Percentiles rank a stretch among this genome's conserved stretches.
phyloP scores from a whole-genome alignment of 2,329 filamentous ascomycete genomes.

The Monilinia polystroma region DNA sequence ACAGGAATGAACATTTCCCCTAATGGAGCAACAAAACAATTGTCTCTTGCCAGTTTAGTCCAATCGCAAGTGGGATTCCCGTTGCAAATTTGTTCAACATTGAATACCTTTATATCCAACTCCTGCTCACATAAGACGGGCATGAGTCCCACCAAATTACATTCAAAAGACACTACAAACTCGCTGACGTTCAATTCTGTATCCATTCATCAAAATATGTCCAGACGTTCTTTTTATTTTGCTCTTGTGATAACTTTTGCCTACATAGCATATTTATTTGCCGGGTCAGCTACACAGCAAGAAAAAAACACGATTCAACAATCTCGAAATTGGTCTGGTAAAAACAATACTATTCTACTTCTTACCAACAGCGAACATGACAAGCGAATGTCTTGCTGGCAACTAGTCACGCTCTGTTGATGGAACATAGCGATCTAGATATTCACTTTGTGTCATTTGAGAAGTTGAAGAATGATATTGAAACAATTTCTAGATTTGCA shows the following conservation, averaged over 20 bases:
- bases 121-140: too few species aligned
- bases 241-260: background rate
- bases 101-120: too few species aligned
- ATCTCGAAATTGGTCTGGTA: background rate
- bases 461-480: constrained; percentile 39
- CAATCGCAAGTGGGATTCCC: too few species aligned
- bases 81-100: too few species aligned
- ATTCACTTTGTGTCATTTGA: constrained; percentile 47
- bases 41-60: too few species aligned
- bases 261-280: constrained; percentile 7
- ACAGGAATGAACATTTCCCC: too few species aligned
- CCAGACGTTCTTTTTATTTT: background rate
- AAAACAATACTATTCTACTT: constrained; percentile 41
- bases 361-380: constrained; percentile 46
- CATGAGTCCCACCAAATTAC: too few species aligned
- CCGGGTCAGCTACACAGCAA: background rate
- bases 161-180: too few species aligned
- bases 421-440: constrained; percentile 39
- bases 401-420: constrained; percentile 42
- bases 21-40: too few species aligned
- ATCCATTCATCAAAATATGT: background rate
- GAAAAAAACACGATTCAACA: background rate
- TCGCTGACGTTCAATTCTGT: background rate
- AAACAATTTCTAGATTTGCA: constrained; percentile 25
- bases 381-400: constrained; percentile 48